Evolutionary conservation across 148 eudicot genomes (phyloP), one percentile per base, ranked within the genome.

Genomic region (Rhododendron henanense): DNA sequence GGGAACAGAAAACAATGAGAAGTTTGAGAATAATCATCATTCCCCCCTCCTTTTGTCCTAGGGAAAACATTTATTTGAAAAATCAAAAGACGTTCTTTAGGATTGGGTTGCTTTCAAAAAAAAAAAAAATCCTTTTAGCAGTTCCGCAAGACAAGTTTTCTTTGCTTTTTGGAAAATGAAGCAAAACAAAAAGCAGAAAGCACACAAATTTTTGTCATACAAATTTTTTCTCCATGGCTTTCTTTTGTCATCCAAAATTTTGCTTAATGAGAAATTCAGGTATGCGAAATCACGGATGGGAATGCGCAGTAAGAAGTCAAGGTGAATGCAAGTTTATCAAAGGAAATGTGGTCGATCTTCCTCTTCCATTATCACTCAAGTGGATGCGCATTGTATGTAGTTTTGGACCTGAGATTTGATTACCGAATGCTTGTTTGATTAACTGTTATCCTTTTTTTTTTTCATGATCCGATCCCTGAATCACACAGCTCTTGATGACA

Each of bases 201-300:
- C 6, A 31, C 25, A 28, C 75, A 11, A 69, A 69, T 14, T 6
- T 61, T 19, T 61, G 3, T 0, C 25, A 41, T 41, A 41, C 50
- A 8, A 47, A 1, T 7, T 7, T 47, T 47, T 47, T 9, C 11
- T 47, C 50, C 50, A 9, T 9, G 50, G 50, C 50, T 47, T 10
- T 47, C 10, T 31, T 37, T 11, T 63, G 47, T 37, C 14, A 53
- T 18, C 28, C 39, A 81, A 37, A 83, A 78, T 90, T 86, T 84
- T 82, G 10, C 95, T 92, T 95, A 88, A 94, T 81, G 4, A 78
- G 65, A 83, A 83, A 77, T 73, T 59, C 91, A 95, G 99, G 89
- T 96, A 86, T 89, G 99, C 99, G 19, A 96, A 92, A 88, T 94
- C 99, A 76, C 87, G 99, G 81, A 96, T 96, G 99, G 98, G 99